These are phyloP conservation scores for Leishmania gerbilli DNA, from an alignment of 208 protist species.

Conservation along the genomic window DNA sequence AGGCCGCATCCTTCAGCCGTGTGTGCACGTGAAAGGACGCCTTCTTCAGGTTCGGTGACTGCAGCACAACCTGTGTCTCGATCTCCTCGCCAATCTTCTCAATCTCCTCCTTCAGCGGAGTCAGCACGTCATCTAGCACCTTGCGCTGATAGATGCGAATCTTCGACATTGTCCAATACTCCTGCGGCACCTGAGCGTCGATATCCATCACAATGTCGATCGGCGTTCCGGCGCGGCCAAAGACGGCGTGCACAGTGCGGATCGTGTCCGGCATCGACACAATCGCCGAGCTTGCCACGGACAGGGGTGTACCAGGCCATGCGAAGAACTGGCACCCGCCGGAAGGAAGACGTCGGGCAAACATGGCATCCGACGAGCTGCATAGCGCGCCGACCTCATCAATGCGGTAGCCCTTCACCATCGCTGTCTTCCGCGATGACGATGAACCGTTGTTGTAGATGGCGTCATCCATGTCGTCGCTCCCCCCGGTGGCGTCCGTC, in stretches of 20 bases:
- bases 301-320: constrained; percentile 79
- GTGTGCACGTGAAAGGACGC: constrained; percentile 90
- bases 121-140: constrained; percentile 64
- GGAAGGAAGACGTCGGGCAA: constrained; percentile 73
- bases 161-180: constrained; percentile 81
- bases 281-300: constrained; percentile 70
- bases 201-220: constrained; percentile 88
- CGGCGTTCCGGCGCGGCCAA: constrained; percentile 68
- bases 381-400: constrained; percentile 75
- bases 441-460: neutral
- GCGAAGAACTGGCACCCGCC: constrained; percentile 91
- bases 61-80: constrained; percentile 80
- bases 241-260: constrained; percentile 86
- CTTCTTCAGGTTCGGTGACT: constrained; percentile 91
- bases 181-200: constrained; percentile 84
- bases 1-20: constrained; percentile 82
- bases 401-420: constrained; percentile 84
- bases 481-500: neutral
- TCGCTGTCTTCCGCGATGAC: constrained; percentile 59
- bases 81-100: constrained; percentile 77
- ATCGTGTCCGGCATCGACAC: constrained; percentile 86
- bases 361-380: constrained; percentile 65
- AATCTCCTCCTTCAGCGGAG: constrained; percentile 63
- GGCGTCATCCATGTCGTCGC: neutral
- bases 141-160: constrained; percentile 78